phyloP scores from a whole-genome alignment of 345 rosid genomes.

The Eucalyptus fibrosa region DNA sequence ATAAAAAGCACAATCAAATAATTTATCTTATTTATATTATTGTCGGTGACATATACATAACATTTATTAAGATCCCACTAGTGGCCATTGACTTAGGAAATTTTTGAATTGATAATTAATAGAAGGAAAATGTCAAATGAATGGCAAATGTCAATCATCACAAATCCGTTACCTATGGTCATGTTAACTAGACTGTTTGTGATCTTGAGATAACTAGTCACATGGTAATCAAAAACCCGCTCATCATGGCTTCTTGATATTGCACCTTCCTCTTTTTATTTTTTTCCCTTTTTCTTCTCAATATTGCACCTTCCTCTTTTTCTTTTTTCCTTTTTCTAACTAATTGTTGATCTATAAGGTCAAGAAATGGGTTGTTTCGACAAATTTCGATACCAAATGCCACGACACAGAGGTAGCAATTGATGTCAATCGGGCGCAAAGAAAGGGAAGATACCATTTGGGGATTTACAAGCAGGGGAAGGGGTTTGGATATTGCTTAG shows the following conservation, averaged over 20 bases:
- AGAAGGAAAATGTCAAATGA: not conserved
- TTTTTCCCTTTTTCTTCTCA: too few species aligned
- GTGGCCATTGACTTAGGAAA: not conserved
- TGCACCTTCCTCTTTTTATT: too few species aligned
- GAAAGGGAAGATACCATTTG: not conserved
- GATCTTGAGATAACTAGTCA: not conserved
- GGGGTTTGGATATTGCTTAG: too few species aligned
- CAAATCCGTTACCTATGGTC: not conserved
- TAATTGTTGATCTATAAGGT: too few species aligned
- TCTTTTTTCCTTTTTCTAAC: too few species aligned
- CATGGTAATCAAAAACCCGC: too few species aligned
- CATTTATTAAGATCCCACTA: not conserved
- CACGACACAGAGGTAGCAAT: not conserved
- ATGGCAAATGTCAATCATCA: not conserved
- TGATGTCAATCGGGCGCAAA: not conserved
- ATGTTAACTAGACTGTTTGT: not conserved
- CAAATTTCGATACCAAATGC: too few species aligned
- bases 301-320: too few species aligned
- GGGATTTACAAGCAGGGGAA: too few species aligned
- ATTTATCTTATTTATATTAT: not conserved
- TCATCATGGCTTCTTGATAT: not conserved
- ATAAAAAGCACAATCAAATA: not conserved
- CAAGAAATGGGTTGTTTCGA: too few species aligned
- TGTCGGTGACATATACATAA: not conserved
- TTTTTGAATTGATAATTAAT: not conserved